These are phyloP conservation scores for Cryphonectria naterciae DNA, from an alignment of 2,329 filamentous ascomycete genomes.

Conservation along the genomic window DNA sequence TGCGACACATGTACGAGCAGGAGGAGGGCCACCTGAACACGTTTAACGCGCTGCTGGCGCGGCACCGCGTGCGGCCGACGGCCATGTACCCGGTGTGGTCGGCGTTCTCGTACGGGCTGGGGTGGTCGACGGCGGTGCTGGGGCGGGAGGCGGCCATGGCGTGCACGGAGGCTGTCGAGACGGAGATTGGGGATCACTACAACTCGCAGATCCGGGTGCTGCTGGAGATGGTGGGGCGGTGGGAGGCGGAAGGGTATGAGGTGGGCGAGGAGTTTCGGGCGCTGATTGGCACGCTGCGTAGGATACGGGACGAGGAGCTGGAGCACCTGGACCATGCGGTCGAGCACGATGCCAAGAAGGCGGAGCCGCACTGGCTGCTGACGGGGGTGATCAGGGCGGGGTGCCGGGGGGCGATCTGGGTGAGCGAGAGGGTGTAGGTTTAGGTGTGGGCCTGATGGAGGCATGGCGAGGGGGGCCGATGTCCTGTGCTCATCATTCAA, in stretches of 20 bases:
- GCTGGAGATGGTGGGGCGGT: conserved; percentile 77
- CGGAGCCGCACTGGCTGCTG: conserved; percentile 85
- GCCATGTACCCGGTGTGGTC: conserved; percentile 92
- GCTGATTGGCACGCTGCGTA: conserved; percentile 73
- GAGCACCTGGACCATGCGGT: conserved; percentile 97
- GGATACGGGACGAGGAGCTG: conserved; percentile 92
- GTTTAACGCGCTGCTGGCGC: conserved; percentile 82
- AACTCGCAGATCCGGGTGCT: conserved; percentile 86
- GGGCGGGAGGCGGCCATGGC: conserved; percentile 96
- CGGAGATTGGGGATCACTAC: conserved; percentile 95
- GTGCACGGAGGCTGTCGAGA: conserved; percentile 97
- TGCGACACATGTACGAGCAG: conserved; percentile 98
- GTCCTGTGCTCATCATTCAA: too few species aligned
- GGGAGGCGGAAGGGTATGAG: conserved; percentile 77
- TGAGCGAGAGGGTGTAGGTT: conserved; percentile 67
- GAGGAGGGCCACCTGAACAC: conserved; percentile 84
- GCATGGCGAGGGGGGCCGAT: background rate
- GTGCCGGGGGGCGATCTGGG: conserved; percentile 90
- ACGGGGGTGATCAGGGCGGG: conserved; percentile 88
- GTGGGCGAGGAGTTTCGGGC: conserved; percentile 76
- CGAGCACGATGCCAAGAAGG: conserved; percentile 88
- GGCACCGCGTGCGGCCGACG: conserved; percentile 89
- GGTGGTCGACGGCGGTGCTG: conserved; percentile 87
- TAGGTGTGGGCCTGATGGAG: background rate
- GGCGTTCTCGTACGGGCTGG: conserved; percentile 75